These are phyloP conservation scores for Ceratobasidium sp. DNA, from an alignment of 1,284 basidiomycete species.

Conservation along the genomic window DNA sequence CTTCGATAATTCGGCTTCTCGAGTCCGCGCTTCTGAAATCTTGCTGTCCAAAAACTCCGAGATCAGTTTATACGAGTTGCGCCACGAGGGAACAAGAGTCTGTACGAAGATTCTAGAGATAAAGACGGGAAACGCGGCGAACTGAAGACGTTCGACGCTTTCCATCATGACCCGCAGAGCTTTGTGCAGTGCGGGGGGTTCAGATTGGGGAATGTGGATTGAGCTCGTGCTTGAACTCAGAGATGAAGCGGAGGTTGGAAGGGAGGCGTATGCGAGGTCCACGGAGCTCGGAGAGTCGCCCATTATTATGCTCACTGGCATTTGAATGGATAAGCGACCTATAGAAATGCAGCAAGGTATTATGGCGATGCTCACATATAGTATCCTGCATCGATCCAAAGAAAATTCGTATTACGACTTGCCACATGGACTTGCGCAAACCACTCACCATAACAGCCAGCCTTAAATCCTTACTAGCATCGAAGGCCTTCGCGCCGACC, in stretches of 20 bases:
- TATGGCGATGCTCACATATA: not conserved
- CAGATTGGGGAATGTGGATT: not conserved
- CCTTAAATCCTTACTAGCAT: constrained; percentile 13
- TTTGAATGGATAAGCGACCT: not conserved
- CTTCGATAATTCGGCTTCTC: no score
- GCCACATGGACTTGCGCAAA: not conserved
- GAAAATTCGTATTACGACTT: not conserved
- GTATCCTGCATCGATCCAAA: constrained; percentile 4
- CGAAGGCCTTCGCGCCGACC: constrained; percentile 17
- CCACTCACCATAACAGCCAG: constrained; percentile 30
- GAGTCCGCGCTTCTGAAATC: no score
- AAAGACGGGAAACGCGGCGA: not conserved
- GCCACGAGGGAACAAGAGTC: constrained; percentile 13
- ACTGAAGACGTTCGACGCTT: not conserved
- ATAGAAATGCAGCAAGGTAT: not conserved
- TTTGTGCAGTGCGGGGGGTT: not conserved
- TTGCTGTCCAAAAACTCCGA: no score
- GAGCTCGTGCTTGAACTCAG: not conserved
- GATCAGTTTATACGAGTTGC: not conserved
- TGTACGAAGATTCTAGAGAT: constrained; percentile 13
- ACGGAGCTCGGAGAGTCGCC: not conserved
- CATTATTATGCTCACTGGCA: constrained; percentile 12
- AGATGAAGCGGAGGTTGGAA: not conserved
- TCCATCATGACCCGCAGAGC: not conserved
- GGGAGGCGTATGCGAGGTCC: constrained; percentile 4